Evolutionary conservation across 2,329 filamentous ascomycete species (phyloP).

Genomic region (Fusarium fracticaudum): DNA sequence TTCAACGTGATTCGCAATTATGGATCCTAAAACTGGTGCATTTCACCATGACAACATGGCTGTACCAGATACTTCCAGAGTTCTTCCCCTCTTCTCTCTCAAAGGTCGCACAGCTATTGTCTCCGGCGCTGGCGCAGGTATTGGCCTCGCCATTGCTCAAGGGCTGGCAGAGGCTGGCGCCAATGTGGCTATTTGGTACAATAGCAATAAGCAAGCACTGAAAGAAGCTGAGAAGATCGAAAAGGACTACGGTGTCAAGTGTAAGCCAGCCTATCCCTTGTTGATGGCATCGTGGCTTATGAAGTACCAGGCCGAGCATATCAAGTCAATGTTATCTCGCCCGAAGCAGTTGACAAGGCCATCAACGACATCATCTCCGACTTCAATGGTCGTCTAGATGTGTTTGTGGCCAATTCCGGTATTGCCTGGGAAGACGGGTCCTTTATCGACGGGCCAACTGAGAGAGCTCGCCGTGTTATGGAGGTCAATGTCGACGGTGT

Average conservation of each 20-base stretch:
- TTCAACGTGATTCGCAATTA: slow-evolving; percentile 43
- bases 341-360: slow-evolving; percentile 60
- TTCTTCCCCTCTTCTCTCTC: slow-evolving; percentile 74
- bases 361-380: slow-evolving; percentile 67
- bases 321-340: slow-evolving; percentile 67
- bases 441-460: slow-evolving; percentile 71
- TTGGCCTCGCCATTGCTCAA: slow-evolving; percentile 72
- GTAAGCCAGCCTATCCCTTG: slow-evolving; percentile 52
- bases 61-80: slow-evolving; percentile 57
- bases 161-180: slow-evolving; percentile 75
- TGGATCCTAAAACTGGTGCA: slow-evolving; percentile 56
- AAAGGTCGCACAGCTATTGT: slow-evolving; percentile 77
- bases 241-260: slow-evolving; percentile 73
- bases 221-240: slow-evolving; percentile 71
- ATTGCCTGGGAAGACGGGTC: slow-evolving; percentile 77
- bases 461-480: slow-evolving; percentile 74
- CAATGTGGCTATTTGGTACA: slow-evolving; percentile 78
- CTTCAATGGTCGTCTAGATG: slow-evolving; percentile 78
- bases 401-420: slow-evolving; percentile 83
- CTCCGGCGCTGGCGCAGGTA: slow-evolving; percentile 72
- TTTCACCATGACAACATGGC: slow-evolving; percentile 68
- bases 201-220: slow-evolving; percentile 72
- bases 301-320: slow-evolving; percentile 65
- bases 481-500: slow-evolving; percentile 78
- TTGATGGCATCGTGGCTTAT: not conserved